phyloP scores from a whole-genome alignment of 495 filamentous ascomycete species.

The Aspergillus bertholletiae region DNA sequence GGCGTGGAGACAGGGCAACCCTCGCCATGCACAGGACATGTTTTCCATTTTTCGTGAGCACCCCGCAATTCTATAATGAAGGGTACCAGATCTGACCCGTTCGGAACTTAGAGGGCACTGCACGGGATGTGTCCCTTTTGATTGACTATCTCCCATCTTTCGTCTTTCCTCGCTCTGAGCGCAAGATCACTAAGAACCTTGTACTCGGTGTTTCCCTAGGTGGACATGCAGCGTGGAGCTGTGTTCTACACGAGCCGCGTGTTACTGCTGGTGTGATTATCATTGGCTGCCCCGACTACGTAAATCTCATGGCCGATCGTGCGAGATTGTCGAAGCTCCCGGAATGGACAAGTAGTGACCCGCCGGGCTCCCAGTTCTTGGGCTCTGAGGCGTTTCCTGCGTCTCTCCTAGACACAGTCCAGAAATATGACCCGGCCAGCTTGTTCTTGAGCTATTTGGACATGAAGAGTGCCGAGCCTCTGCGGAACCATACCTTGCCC shows the following conservation, averaged over 20 bases:
- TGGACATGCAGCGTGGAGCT: conserved; percentile 84
- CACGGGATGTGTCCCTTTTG: conserved; percentile 65
- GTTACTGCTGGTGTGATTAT: conserved; percentile 72
- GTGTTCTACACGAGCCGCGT: conserved; percentile 71
- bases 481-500: conserved; percentile 38
- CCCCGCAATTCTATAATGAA: background rate
- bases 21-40: conserved; percentile 84
- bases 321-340: conserved; percentile 68
- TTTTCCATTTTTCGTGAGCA: conserved; percentile 60
- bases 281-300: conserved; percentile 88
- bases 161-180: conserved; percentile 54
- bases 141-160: conserved; percentile 75
- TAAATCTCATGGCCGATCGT: conserved; percentile 72
- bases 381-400: conserved; percentile 73
- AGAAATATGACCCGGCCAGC: conserved; percentile 65
- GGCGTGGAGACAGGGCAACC: conserved; percentile 77
- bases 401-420: conserved; percentile 58
- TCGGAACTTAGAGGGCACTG: conserved; percentile 59
- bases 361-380: conserved; percentile 61
- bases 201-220: conserved; percentile 82
- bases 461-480: conserved; percentile 18
- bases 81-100: background rate
- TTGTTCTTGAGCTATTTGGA: conserved; percentile 56
- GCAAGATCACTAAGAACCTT: conserved; percentile 63
- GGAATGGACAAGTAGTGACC: conserved; percentile 51